These are phyloP conservation scores for Penicillium ochrochloron DNA, from an alignment of 495 filamentous ascomycete species.

Conservation along the genomic window DNA sequence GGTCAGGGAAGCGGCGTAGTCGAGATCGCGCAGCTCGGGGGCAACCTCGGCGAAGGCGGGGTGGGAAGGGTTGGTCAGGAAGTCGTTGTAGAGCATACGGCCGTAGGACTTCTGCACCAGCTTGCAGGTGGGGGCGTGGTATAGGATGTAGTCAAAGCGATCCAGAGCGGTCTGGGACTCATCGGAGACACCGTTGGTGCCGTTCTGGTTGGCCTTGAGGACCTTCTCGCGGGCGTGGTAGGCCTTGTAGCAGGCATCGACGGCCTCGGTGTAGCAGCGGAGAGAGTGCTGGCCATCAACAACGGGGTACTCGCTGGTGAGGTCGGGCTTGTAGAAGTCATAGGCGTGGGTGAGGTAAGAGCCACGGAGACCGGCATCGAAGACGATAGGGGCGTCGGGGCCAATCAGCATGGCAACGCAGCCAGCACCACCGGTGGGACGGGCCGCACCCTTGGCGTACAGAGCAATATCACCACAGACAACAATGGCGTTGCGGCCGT, in stretches of 20 bases:
- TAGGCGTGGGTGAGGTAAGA: conserved; percentile 94
- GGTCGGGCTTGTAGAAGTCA: conserved; percentile 99
- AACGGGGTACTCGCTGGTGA: conserved; percentile 96
- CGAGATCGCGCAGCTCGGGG: conserved; percentile 80
- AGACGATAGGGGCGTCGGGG: conserved; percentile 85
- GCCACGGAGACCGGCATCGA: conserved; percentile 91
- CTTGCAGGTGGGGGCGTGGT: conserved; percentile 98
- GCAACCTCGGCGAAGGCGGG: conserved; percentile 85
- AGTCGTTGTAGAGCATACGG: conserved; percentile 97
- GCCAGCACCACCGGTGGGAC: conserved; percentile 94
- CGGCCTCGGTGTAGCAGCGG: conserved; percentile 92
- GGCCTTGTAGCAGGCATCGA: conserved; percentile 94
- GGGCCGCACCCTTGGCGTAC: conserved; percentile 93
- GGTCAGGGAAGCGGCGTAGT: conserved; percentile 81
- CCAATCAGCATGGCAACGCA: conserved; percentile 94
- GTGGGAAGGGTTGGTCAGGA: conserved; percentile 74
- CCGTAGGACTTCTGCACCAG: conserved; percentile 94
- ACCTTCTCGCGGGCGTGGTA: conserved; percentile 84
- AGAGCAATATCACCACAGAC: conserved; percentile 97
- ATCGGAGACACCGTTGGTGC: conserved; percentile 60
- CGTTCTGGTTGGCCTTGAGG: conserved; percentile 68
- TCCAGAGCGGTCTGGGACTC: conserved; percentile 72
- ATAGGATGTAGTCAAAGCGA: conserved; percentile 93
- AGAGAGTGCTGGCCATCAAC: conserved; percentile 97
- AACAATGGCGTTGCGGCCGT: conserved; percentile 91